phyloP scores from a whole-genome alignment of 768 basidiomycete species.

The Amanita thiersii region DNA sequence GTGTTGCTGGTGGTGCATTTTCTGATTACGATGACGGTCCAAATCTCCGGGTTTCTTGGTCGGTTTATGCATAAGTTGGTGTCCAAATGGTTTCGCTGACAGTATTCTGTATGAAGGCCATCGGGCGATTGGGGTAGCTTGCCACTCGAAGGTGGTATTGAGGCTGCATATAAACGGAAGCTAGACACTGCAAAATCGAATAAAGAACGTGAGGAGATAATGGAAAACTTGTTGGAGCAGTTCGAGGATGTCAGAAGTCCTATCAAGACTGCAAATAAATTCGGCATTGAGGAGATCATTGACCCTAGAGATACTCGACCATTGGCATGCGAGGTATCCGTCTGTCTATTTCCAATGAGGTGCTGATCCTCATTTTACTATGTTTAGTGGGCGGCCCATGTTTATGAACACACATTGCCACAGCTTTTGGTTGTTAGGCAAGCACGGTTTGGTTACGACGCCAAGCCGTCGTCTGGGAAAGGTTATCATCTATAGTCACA shows the following conservation, averaged over 20 bases:
- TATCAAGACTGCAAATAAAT: slow-evolving; percentile 28
- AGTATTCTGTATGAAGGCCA: slow-evolving; percentile 18
- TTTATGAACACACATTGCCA: slow-evolving; percentile 24
- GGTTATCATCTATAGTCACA: background rate
- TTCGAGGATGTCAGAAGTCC: slow-evolving; percentile 31
- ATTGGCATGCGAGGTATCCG: slow-evolving; percentile 26
- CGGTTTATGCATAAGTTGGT: slow-evolving; percentile 5
- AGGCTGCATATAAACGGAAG: slow-evolving; percentile 33
- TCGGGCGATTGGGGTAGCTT: slow-evolving; percentile 35
- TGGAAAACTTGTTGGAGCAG: slow-evolving; percentile 23
- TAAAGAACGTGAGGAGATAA: slow-evolving; percentile 25
- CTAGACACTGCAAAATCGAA: slow-evolving; percentile 21
- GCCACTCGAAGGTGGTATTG: slow-evolving; percentile 32
- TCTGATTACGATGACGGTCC: slow-evolving; percentile 27
- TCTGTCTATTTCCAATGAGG: background rate
- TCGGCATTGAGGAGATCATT: slow-evolving; percentile 33
- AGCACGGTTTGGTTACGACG: slow-evolving; percentile 20
- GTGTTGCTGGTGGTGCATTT: slow-evolving; percentile 30
- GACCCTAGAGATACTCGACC: slow-evolving; percentile 31
- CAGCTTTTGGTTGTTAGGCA: slow-evolving; percentile 21
- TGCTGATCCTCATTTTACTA: background rate
- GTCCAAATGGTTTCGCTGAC: background rate
- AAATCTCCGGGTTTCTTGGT: slow-evolving; percentile 30
- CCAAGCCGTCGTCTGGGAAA: background rate
- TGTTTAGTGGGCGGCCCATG: slow-evolving; percentile 25